Evolutionary conservation across 2,329 filamentous ascomycete species (phyloP), one percentile per base, ranked within the genome.

Genomic region (Xylariaceae sp.): DNA sequence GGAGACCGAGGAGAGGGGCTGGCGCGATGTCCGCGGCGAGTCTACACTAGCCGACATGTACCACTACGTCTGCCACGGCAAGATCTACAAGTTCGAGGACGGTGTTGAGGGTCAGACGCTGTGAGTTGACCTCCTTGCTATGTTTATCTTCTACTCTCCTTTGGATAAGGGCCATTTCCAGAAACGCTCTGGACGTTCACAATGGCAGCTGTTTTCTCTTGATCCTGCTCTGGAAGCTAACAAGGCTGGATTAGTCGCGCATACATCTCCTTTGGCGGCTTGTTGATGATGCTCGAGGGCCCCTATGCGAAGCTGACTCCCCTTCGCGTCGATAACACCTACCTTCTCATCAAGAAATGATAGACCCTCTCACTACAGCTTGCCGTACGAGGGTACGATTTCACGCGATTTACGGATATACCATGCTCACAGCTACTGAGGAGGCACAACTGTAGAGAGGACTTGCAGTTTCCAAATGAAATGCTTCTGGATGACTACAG

Each of bases 241-340:
- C 52, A 13, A 39, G 8, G 53, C 60, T 42, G 39, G 49, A 45
- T 49, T 67, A 97, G 93, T 73, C 95, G 96, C 74, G 90, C 92
- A 34, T 99, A 93, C 76, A 83, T 95, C 67, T 96, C 92, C 1
- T 99, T 97, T 70, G 94, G 94, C 52, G 94, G 94, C 6, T 79
- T 99, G 65, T 77, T 99, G 69, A 87, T 97, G 77, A 91, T 88
- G 69, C 82, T 99, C 58, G 89, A 96, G 70, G 94, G 95, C 4
- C 94, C 94, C 2, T 94, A 96, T 75, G 95, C 94, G 81, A 97
- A 96, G 80, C 84, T 99, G 64, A 95, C 89, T 39, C 89, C 92
- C 34, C 77, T 99, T 71, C 86, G 92, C 69, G 93, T 97, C 70
- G 94, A 99, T 74, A 88, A 96, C 72, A 86, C 95, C 64, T 99